phyloP scores from a whole-genome alignment of 495 filamentous ascomycete genomes.

The Geopyxis carbonaria region DNA sequence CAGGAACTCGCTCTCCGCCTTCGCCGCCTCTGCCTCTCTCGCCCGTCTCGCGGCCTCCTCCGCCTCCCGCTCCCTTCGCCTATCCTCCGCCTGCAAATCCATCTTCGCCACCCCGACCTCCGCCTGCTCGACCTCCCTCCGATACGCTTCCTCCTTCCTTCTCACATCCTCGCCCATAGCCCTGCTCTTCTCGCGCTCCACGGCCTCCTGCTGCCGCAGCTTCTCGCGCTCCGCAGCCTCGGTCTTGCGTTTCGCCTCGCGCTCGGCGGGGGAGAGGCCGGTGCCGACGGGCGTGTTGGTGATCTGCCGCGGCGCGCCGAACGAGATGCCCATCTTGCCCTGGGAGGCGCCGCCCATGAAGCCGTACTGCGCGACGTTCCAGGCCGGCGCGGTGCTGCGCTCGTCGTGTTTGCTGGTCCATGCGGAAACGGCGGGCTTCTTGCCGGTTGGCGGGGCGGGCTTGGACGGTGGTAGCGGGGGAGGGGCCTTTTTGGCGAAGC shows the following conservation, averaged over 20 bases:
- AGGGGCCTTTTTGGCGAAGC: too few species aligned
- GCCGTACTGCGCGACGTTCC: constrained; percentile 98
- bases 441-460: constrained; percentile 1
- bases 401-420: constrained; percentile 84
- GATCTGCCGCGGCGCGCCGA: constrained; percentile 83
- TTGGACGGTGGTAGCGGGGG: background rate
- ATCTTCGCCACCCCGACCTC: constrained; percentile 11
- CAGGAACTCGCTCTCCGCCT: constrained; percentile 38
- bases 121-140: background rate
- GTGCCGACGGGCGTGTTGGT: constrained; percentile 62
- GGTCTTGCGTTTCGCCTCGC: constrained; percentile 51
- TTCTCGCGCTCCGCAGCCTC: constrained; percentile 37
- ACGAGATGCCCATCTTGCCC: constrained; percentile 82
- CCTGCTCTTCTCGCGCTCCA: background rate
- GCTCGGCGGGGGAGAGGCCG: too few species aligned
- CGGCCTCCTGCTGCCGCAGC: constrained; percentile 10
- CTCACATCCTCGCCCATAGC: background rate
- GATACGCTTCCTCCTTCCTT: background rate
- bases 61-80: constrained; percentile 33
- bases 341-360: constrained; percentile 98
- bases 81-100: constrained; percentile 36
- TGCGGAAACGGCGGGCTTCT: constrained; percentile 44
- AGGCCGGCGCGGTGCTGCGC: constrained; percentile 65
- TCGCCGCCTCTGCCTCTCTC: constrained; percentile 6
- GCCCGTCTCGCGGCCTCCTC: too few species aligned